Evolutionary conservation across 2,329 filamentous ascomycete genomes (phyloP).

Genomic region (Cladosporium sp.): DNA sequence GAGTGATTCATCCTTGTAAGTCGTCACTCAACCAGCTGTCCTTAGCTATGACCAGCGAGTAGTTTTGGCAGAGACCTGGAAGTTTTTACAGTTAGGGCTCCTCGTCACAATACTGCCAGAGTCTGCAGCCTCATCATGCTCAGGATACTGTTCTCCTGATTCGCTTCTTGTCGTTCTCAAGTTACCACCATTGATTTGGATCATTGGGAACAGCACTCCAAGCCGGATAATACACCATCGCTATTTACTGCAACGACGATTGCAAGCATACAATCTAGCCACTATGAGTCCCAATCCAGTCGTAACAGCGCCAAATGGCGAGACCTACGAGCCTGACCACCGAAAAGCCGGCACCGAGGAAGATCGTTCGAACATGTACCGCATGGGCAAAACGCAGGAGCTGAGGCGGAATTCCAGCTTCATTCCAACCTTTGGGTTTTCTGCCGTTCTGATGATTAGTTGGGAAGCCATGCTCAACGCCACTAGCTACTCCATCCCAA

Average conservation of each 20-base stretch:
- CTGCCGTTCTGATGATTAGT: conserved; percentile 24
- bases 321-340: neutral
- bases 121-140: neutral
- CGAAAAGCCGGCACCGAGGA: neutral
- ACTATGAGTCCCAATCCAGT: neutral
- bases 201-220: neutral
- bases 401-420: neutral
- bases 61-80: neutral
- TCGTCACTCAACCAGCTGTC: neutral
- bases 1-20: neutral
- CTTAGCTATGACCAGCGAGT: neutral
- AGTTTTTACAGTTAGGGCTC: neutral
- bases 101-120: neutral
- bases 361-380: conserved; percentile 5
- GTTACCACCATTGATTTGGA: neutral
- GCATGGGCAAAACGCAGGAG: conserved; percentile 9
- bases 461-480: conserved; percentile 4
- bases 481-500: neutral
- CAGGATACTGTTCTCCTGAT: neutral
- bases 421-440: neutral
- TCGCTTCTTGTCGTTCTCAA: neutral
- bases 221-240: neutral
- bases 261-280: neutral
- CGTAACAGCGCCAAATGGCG: neutral
- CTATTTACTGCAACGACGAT: neutral